Percentiles rank a stretch among this genome's conserved stretches.
Evolutionary conservation across 495 filamentous ascomycete species (phyloP).

Genomic region (Podospora appendiculata): DNA sequence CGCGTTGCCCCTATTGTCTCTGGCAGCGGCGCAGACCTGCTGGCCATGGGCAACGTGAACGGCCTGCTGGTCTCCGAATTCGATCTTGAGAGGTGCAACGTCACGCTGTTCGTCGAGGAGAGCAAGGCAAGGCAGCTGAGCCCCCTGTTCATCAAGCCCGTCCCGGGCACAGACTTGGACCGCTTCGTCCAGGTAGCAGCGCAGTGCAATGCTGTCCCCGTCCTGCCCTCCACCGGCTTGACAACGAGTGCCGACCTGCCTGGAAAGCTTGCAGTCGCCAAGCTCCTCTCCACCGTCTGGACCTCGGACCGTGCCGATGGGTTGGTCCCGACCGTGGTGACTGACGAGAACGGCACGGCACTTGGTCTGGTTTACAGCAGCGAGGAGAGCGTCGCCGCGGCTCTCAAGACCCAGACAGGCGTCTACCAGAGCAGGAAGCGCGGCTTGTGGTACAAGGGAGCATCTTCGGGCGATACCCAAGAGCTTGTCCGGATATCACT

Average conservation of each 20-base stretch:
- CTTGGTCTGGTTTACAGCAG: conserved; percentile 92
- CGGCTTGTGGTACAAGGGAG: conserved; percentile 94
- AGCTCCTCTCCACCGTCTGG: conserved; percentile 59
- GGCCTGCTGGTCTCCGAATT: conserved; percentile 39
- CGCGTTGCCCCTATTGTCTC: conserved; percentile 35
- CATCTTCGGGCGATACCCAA: conserved; percentile 87
- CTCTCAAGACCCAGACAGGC: conserved; percentile 76
- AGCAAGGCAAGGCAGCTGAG: conserved; percentile 37
- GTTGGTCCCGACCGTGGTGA: conserved; percentile 78
- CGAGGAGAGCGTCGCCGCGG: conserved; percentile 79
- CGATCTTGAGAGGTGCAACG: conserved; percentile 31
- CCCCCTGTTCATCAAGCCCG: conserved; percentile 39
- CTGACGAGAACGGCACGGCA: conserved; percentile 77
- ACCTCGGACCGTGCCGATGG: conserved; percentile 79
- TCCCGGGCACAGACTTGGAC: conserved; percentile 35
- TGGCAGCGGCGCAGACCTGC: conserved; percentile 11
- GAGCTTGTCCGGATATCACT: conserved; percentile 74
- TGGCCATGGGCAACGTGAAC: conserved; percentile 27
- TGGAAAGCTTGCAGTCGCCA: conserved; percentile 56
- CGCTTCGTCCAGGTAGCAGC: conserved; percentile 46
- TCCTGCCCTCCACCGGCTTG: conserved; percentile 63
- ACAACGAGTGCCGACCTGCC: conserved; percentile 54
- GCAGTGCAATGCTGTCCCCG: conserved; percentile 58
- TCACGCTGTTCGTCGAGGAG: conserved; percentile 34
- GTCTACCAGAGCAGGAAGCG: conserved; percentile 95